Conservation (phyloP, 331 rosid species). For the Arachis monticola region DNA sequence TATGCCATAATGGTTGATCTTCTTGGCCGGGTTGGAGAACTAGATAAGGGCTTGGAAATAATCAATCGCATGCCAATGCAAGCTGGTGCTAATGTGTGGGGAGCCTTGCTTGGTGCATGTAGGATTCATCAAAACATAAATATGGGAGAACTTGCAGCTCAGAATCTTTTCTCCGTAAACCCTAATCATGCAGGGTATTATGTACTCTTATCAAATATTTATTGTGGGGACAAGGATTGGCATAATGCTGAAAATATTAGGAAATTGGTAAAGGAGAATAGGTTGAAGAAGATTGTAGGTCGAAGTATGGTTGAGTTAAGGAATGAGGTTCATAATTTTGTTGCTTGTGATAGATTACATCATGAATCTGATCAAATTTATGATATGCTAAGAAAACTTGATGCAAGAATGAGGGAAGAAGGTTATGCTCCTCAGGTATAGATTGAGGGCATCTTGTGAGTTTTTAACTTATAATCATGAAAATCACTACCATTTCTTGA, state of each 20-base stretch:
- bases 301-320: slow-evolving; percentile 58
- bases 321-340: slow-evolving; percentile 57
- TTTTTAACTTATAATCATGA: neutral
- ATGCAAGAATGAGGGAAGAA: slow-evolving; percentile 57
- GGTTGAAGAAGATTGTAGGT: slow-evolving; percentile 60
- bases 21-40: slow-evolving; percentile 80
- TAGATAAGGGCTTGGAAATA: slow-evolving; percentile 66
- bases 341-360: slow-evolving; percentile 60
- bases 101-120: slow-evolving; percentile 80
- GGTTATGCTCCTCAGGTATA: slow-evolving; percentile 37
- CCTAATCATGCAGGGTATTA: slow-evolving; percentile 65
- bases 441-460: slow-evolving; percentile 30
- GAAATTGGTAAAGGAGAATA: slow-evolving; percentile 55
- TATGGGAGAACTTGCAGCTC: slow-evolving; percentile 76
- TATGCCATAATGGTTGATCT: slow-evolving; percentile 80
- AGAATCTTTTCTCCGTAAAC: slow-evolving; percentile 59
- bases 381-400: slow-evolving; percentile 57
- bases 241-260: slow-evolving; percentile 61
- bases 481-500: neutral
- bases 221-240: slow-evolving; percentile 69
- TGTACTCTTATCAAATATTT: slow-evolving; percentile 67
- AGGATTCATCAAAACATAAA: slow-evolving; percentile 63
- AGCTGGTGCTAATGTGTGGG: slow-evolving; percentile 74
- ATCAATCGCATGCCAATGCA: slow-evolving; percentile 59
- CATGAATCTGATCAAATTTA: slow-evolving; percentile 51